Conservation (phyloP, 129 eudicot genomes). For the Ambrosia trifida region DNA sequence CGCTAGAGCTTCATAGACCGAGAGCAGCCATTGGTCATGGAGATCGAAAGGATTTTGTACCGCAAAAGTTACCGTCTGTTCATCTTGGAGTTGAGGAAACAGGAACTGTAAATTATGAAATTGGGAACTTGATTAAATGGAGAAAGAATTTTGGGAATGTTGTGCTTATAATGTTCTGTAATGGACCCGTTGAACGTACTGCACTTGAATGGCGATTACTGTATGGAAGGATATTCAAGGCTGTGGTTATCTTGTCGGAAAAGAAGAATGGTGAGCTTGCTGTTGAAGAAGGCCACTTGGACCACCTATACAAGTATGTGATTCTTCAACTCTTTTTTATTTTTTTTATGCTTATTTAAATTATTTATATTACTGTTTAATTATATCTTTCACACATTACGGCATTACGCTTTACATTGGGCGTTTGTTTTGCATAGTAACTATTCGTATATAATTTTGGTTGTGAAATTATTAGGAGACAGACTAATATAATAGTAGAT, state of each 20-base stretch:
- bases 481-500: not conserved
- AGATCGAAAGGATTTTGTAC: constrained; percentile 88
- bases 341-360: not conserved
- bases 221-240: constrained; percentile 94
- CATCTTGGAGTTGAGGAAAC: constrained; percentile 99
- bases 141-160: constrained; percentile 96
- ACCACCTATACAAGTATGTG: constrained; percentile 79
- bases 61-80: constrained; percentile 86
- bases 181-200: constrained; percentile 91
- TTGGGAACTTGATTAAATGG: constrained; percentile 89
- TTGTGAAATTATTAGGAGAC: constrained; percentile 8
- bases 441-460: not conserved
- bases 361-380: not conserved
- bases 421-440: constrained; percentile 11
- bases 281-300: constrained; percentile 80
- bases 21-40: constrained; percentile 93
- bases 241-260: constrained; percentile 84
- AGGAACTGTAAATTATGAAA: constrained; percentile 90
- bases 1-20: constrained; percentile 81
- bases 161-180: constrained; percentile 89
- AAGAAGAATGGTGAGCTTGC: constrained; percentile 82
- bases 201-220: constrained; percentile 98
- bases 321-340: not conserved
- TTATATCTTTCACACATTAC: not conserved
- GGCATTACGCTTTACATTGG: constrained; percentile 8